These are phyloP conservation scores for Funneliformis geosporum DNA, from an alignment of 192 early-diverging fungal genomes.

Conservation along the genomic window DNA sequence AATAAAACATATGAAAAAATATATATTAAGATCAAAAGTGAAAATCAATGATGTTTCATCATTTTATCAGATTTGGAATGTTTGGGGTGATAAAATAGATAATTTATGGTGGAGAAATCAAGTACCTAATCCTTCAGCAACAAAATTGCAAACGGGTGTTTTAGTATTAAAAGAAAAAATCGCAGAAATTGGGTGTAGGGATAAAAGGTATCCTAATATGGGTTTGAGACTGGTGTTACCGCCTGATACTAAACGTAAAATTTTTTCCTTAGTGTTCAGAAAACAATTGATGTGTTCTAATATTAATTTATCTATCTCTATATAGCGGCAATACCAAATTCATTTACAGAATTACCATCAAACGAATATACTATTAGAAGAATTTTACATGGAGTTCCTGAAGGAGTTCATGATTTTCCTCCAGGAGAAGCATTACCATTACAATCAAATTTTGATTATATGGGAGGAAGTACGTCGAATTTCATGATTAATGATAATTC, in stretches of 20 bases:
- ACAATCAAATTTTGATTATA: conserved; percentile 90
- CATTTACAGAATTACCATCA: conserved; percentile 53
- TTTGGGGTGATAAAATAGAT: conserved; percentile 66
- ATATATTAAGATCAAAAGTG: conserved; percentile 78
- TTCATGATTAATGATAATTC: background rate
- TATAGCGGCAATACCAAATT: conserved; percentile 41
- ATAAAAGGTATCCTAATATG: conserved; percentile 42
- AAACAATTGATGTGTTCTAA: conserved; percentile 8
- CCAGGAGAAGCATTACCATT: conserved; percentile 74
- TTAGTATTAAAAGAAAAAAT: conserved; percentile 35
- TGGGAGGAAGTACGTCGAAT: conserved; percentile 71
- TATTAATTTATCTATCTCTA: background rate
- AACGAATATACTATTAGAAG: conserved; percentile 74
- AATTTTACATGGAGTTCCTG: conserved; percentile 84
- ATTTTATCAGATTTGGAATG: conserved; percentile 67
- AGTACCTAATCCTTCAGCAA: background rate
- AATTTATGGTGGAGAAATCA: conserved; percentile 36
- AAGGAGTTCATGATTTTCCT: conserved; percentile 83
- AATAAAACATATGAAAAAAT: conserved; percentile 70
- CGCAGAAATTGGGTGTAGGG: conserved; percentile 43
- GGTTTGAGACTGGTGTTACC: conserved; percentile 34
- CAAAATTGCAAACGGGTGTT: background rate
- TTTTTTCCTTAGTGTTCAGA: background rate
- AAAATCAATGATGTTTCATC: conserved; percentile 64
- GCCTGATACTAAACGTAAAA: conserved; percentile 27